phyloP scores from a whole-genome alignment of 306 rosid species.

The Hippophae tibetana region DNA sequence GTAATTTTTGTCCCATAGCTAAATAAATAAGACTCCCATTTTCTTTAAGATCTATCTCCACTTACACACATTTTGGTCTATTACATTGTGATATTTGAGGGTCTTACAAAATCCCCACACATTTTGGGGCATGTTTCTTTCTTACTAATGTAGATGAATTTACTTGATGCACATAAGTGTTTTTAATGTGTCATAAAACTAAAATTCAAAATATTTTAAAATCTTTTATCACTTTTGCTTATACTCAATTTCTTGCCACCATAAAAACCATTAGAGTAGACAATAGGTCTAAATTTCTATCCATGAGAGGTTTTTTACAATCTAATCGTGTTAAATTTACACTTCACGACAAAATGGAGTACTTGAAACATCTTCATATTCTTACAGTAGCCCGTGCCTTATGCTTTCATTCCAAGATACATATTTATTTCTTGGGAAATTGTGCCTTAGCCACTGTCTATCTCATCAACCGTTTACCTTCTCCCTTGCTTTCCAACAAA shows the following conservation, averaged over 20 bases:
- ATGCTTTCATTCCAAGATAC: slow-evolving; percentile 2
- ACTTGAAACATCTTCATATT: no score
- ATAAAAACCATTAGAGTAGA: no score
- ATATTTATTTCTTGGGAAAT: slow-evolving; percentile 2
- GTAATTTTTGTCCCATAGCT: no score
- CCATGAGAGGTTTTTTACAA: no score
- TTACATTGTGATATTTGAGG: slow-evolving; percentile 12
- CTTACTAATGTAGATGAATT: slow-evolving; percentile 8
- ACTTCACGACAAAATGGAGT: no score
- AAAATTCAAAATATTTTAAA: slow-evolving; percentile 4
- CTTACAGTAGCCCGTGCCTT: no score
- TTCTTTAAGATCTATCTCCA: no score
- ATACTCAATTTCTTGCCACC: slow-evolving; percentile 5
- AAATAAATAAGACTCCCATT: no score
- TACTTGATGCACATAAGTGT: slow-evolving; percentile 1
- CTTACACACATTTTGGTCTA: background rate
- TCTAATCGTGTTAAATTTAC: slow-evolving; percentile 12
- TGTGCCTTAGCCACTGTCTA: slow-evolving; percentile 11
- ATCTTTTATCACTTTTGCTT: background rate
- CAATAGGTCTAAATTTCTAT: no score
- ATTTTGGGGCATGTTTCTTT: slow-evolving; percentile 1
- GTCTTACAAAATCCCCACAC: slow-evolving; percentile 2
- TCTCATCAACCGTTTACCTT: slow-evolving; percentile 7
- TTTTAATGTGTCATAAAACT: background rate
- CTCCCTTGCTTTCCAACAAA: slow-evolving; percentile 14